Base-by-base conservation (phyloP, 768 basidiomycete species). In the Lactarius deliciosus region DNA sequence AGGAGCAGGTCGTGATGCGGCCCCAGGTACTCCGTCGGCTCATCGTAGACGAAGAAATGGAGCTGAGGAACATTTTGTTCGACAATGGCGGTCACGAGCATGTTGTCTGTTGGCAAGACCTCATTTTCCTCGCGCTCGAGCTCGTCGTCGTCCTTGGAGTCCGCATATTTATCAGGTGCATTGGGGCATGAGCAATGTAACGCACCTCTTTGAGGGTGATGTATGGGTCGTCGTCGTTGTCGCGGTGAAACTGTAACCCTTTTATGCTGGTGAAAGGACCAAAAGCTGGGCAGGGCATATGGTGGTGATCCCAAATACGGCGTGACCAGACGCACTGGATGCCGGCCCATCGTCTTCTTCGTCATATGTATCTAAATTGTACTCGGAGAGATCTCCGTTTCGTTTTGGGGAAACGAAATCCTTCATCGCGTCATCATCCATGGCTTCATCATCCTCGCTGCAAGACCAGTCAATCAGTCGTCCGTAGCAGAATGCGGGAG, bases 1-100 rank as follows among this genome's bases (percentile, higher is more conserved):
- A 99, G 85, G 88, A 99, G 93, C 75, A 98, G 83, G 76, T 98
- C 97, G 77, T 99, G 97, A 76, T 98, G 97, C 45, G 90, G 91
- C 75, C 98, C 53, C 34, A 98, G 85, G 75, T 93, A 94, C 75
- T 95, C 93, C 78, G 91, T 81, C 0, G 86, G 82, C 74, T 96
- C 94, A 76, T 98, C 95, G 77, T 97, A 98, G 73, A 98, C 89
- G 78, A 96, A 96, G 70, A 97, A 83, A 75, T 98, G 96, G 62
- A 98, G 84, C 70, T 97, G 94, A 2, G 96, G 96, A 61, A 98
- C 85, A 69, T 98, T 95, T 77, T 98, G 95, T 74, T 96, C 93
- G 0, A 96, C 98, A 86, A 95, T 96, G 40, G 96, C 96, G 41
- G 88, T 80, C 36, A 98, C 89, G 70, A 99, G 79, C 68, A 99